phyloP scores from a whole-genome alignment of 1,139 yeast genomes.

The Geotrichum cucujoidarum region DNA sequence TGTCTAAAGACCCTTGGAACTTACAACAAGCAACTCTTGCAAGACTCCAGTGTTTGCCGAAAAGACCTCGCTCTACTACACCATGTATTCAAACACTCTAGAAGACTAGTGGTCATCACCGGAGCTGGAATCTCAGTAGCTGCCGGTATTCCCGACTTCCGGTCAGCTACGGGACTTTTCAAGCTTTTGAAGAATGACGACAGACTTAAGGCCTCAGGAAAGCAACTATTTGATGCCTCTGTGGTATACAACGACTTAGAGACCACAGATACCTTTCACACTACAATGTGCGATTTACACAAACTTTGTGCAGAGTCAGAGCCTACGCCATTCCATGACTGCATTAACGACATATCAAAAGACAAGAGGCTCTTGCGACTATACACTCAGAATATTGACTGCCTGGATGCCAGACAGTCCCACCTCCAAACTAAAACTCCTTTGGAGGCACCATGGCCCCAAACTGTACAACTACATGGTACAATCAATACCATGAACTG shows the following conservation, averaged over 20 bases:
- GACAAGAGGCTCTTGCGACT: slow-evolving; percentile 63
- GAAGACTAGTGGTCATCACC: slow-evolving; percentile 44
- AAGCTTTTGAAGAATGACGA: slow-evolving; percentile 49
- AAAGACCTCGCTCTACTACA: slow-evolving; percentile 30
- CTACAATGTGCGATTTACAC: slow-evolving; percentile 63
- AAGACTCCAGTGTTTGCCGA: slow-evolving; percentile 13
- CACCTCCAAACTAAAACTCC: slow-evolving; percentile 49
- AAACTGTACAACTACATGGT: slow-evolving; percentile 74
- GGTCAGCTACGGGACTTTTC: slow-evolving; percentile 74
- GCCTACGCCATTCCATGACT: slow-evolving; percentile 70
- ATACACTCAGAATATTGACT: slow-evolving; percentile 49
- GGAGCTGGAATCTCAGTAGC: slow-evolving; percentile 92
- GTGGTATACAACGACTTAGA: slow-evolving; percentile 60
- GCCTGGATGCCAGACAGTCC: slow-evolving; percentile 42
- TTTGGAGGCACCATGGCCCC: slow-evolving; percentile 46
- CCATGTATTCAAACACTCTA: slow-evolving; percentile 39
- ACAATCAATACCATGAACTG: slow-evolving; percentile 66
- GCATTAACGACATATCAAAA: slow-evolving; percentile 54
- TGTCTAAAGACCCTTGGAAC: slow-evolving; percentile 7
- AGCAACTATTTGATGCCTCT: slow-evolving; percentile 73
- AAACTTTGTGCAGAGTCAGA: slow-evolving; percentile 50
- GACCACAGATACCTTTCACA: slow-evolving; percentile 60
- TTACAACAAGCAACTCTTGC: not conserved
- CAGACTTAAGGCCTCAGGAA: slow-evolving; percentile 50
- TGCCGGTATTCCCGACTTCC: slow-evolving; percentile 86